Conservation (phyloP, 352 stramenopile species). For the Aphanomyces astaci region DNA sequence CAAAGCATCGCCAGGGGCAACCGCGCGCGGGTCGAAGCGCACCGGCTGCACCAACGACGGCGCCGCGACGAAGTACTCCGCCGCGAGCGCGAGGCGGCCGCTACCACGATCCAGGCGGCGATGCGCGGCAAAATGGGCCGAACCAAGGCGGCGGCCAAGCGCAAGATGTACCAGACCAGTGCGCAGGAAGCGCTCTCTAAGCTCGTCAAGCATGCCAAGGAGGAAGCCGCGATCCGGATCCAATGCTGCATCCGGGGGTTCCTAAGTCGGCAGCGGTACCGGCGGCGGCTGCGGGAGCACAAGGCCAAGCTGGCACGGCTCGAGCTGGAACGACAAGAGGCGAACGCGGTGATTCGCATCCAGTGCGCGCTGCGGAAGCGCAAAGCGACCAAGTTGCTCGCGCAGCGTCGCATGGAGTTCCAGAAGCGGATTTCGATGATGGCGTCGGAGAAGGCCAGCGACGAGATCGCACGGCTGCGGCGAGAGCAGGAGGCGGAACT, state of each 20-base stretch:
- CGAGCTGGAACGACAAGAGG: constrained; percentile 32
- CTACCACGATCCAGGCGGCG: constrained; percentile 55
- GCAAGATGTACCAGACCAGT: constrained; percentile 36
- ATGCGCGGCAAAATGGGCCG: constrained; percentile 51
- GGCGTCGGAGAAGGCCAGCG: constrained; percentile 66
- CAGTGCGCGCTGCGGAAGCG: constrained; percentile 50
- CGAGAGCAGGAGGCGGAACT: constrained; percentile 68
- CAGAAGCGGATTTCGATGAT: constrained; percentile 74
- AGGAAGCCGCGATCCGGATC: constrained; percentile 52
- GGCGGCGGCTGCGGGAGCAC: constrained; percentile 20
- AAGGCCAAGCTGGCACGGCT: constrained; percentile 22
- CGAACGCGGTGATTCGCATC: constrained; percentile 53
- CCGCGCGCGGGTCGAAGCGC: constrained; percentile 29
- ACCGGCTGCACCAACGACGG: neutral
- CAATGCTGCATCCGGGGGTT: constrained; percentile 57
- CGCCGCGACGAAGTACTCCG: constrained; percentile 30
- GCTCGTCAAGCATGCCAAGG: constrained; percentile 50
- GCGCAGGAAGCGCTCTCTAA: constrained; percentile 47
- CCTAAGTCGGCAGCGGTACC: constrained; percentile 37
- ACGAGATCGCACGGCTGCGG: constrained; percentile 69
- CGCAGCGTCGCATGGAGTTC: constrained; percentile 50
- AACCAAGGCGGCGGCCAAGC: constrained; percentile 29
- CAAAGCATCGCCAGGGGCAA: constrained; percentile 49
- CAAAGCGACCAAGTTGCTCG: constrained; percentile 34
- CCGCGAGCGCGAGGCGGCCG: constrained; percentile 32